Conservation (phyloP, 2,329 filamentous ascomycete species). For the Fusarium coffeatum region DNA sequence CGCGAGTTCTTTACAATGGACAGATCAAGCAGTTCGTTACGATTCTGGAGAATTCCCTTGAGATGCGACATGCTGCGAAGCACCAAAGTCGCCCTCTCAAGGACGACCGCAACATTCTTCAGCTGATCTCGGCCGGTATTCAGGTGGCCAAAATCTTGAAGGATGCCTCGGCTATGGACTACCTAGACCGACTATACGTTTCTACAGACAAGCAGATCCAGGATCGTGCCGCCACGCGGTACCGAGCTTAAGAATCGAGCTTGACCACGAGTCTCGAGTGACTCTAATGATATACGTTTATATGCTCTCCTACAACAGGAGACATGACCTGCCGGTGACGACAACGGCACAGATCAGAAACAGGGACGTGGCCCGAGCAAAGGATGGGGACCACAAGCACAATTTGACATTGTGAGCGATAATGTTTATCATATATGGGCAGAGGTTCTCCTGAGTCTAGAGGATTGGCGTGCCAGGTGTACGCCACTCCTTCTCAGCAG, state of each 20-base stretch:
- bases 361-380: constrained; percentile 39
- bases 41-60: constrained; percentile 86
- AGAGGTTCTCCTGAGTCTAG: constrained; percentile 25
- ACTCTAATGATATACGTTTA: constrained; percentile 48
- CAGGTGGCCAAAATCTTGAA: constrained; percentile 90
- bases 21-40: constrained; percentile 94
- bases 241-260: constrained; percentile 47
- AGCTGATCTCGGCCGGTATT: constrained; percentile 86
- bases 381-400: constrained; percentile 27
- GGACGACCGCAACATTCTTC: constrained; percentile 88
- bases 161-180: constrained; percentile 85
- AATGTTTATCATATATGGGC: constrained; percentile 47
- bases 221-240: constrained; percentile 63
- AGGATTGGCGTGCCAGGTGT: constrained; percentile 27
- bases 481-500: constrained; percentile 34
- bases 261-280: constrained; percentile 40
- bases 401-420: constrained; percentile 47
- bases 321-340: constrained; percentile 43
- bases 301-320: constrained; percentile 40
- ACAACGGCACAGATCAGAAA: constrained; percentile 46
- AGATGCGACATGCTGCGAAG: constrained; percentile 87
- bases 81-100: constrained; percentile 85
- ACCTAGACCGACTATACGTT: constrained; percentile 83
- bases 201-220: constrained; percentile 83
- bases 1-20: constrained; percentile 85